phyloP scores from a whole-genome alignment of 2,329 filamentous ascomycete species.

The Aspergillus piperis region DNA sequence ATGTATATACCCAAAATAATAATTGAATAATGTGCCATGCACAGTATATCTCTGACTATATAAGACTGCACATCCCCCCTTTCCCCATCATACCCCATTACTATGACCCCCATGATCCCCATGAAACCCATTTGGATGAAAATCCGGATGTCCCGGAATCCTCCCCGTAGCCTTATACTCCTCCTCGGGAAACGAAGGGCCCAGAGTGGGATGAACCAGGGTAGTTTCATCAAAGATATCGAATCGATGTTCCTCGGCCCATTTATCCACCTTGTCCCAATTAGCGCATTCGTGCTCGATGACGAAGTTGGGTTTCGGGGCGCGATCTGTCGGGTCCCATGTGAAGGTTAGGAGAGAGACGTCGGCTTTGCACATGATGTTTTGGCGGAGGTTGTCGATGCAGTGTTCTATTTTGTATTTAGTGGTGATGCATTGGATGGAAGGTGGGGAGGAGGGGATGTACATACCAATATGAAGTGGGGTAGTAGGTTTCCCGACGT shows the following conservation, averaged over 20 bases:
- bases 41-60: too few relatives aligned
- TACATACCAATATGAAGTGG: not conserved
- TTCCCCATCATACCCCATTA: too few relatives aligned
- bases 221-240: not conserved
- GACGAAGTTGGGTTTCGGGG: constrained; percentile 3
- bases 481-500: not conserved
- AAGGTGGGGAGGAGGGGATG: too few relatives aligned
- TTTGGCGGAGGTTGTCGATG: constrained; percentile 4
- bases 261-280: not conserved
- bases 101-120: not conserved
- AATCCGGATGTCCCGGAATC: not conserved
- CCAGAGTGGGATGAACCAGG: not conserved
- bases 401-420: too few relatives aligned
- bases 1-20: too few relatives aligned
- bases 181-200: not conserved
- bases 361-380: constrained; percentile 4
- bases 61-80: too few relatives aligned
- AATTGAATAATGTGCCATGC: too few relatives aligned
- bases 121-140: constrained; percentile 4
- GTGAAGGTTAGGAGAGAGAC: not conserved
- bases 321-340: not conserved
- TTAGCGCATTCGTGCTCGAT: constrained; percentile 1
- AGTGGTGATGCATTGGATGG: too few relatives aligned
- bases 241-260: not conserved
- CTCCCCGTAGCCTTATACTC: not conserved